Base-by-base conservation (phyloP, 768 basidiomycete species). In the Termitomyces sp. region DNA sequence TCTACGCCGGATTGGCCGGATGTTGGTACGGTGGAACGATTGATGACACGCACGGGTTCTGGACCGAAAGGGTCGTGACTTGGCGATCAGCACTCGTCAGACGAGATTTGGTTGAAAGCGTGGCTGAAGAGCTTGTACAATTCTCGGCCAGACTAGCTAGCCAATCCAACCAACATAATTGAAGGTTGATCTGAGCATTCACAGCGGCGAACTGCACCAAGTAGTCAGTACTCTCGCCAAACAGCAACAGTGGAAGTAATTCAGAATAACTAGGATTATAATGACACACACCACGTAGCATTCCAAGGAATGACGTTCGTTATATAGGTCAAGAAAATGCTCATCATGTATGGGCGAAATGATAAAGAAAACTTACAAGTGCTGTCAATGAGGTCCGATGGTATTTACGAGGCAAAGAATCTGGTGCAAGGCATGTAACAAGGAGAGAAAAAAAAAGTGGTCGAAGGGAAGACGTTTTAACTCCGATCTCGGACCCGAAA, bases 1-100 rank as follows among this genome's bases (percentile, higher is more conserved):
- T 79, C 26, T 79, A 78, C 48, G 78, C 68, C n/a, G 77, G 77
- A 0, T 63, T 81, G 14, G 78, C 78, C 0, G 78, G 69, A 5
- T 69, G 67, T 48, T 80, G 77, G 74, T 79, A 79, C 59, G 72
- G 67, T 1, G 64, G 59, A 16, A 67, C 67, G 7, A 67, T 39
- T 5, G 54, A 62, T 5, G 59, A 58, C 3, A 61, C 62, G 13
- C 58, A 61, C 20, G 54, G 47, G 29, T 77, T 77, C 55, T 79
- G 78, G 78, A 72, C 70, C 22, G 59, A 67, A 46, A 60, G 68
- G 55, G 75, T 78, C 22, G 48, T 57, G 18, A 65, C 63, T 57
- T 79, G 77, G 77, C 66, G 58, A 32, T 60, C 64, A 4, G 63
- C 50, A 2, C 59, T 78, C 32, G 71, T 74, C 12, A 65, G 64